These are phyloP conservation scores for Dacryopinax spathularia DNA, from an alignment of 768 basidiomycete genomes.

Conservation along the genomic window DNA sequence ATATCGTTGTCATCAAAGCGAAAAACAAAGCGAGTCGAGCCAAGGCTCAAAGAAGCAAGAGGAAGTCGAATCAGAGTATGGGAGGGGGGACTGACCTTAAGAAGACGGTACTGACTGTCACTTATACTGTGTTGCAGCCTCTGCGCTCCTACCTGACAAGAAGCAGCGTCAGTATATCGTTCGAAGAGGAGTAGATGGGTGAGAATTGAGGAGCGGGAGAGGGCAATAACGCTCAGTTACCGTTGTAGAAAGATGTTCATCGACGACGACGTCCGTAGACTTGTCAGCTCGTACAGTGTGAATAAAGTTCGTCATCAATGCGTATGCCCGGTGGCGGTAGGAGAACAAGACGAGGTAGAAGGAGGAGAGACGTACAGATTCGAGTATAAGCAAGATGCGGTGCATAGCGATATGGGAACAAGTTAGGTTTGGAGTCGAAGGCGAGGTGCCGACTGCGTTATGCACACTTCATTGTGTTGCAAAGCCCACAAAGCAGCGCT, in stretches of 20 bases:
- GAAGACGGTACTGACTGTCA: no score
- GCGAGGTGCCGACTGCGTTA: no score
- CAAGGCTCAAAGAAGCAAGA: background rate
- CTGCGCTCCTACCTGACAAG: no score
- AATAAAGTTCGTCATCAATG: slow-evolving; percentile 2
- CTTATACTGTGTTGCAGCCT: no score
- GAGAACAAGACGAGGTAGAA: background rate
- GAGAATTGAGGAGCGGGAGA: no score
- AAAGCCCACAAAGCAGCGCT: no score
- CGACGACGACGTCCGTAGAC: background rate
- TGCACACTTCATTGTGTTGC: no score
- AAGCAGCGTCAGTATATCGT: background rate
- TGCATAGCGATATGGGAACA: no score
- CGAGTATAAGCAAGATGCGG: no score
- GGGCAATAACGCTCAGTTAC: background rate
- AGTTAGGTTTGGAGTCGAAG: no score
- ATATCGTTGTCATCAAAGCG: slow-evolving; percentile 2
- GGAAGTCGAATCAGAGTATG: background rate
- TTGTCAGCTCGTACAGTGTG: background rate
- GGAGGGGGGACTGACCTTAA: no score
- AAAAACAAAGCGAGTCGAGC: no score
- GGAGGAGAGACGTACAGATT: background rate
- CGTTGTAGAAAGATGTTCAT: slow-evolving; percentile 2
- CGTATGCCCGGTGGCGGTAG: background rate
- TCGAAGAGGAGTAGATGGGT: background rate